phyloP scores from a whole-genome alignment of 2,329 filamentous ascomycete species.

The Ophiosphaerella narmari region DNA sequence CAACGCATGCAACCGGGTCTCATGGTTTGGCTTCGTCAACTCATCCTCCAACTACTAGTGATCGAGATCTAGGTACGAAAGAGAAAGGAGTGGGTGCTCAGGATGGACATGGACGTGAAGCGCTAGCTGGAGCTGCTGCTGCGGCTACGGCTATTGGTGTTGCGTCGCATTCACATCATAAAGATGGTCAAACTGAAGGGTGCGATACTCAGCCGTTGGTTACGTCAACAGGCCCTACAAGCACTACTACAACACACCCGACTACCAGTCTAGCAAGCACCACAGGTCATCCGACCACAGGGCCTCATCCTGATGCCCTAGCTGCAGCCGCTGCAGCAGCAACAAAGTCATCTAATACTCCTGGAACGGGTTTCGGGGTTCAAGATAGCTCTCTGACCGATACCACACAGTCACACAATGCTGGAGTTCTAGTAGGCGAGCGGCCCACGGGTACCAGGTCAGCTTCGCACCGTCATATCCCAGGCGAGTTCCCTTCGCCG shows the following conservation, averaged over 20 bases:
- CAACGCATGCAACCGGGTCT: too few relatives aligned
- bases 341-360: constrained; percentile 6
- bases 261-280: not conserved
- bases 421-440: not conserved
- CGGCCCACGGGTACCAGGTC: constrained; percentile 30
- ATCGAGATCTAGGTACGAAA: constrained; percentile 23
- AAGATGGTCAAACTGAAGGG: constrained; percentile 4
- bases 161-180: constrained; percentile 12
- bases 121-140: constrained; percentile 37
- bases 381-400: constrained; percentile 24
- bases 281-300: not conserved
- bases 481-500: constrained; percentile 39
- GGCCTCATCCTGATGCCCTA: constrained; percentile 24
- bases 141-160: constrained; percentile 28
- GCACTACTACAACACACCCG: not conserved
- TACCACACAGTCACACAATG: constrained; percentile 1
- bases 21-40: not conserved
- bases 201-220: not conserved
- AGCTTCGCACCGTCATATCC: constrained; percentile 43
- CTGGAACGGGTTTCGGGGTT: constrained; percentile 13
- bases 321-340: constrained; percentile 19
- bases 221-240: not conserved
- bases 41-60: constrained; percentile 3
- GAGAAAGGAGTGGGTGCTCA: constrained; percentile 17
- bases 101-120: constrained; percentile 28